Conservation (phyloP, 352 stramenopile species). For the Globisporangium camurandrum region DNA sequence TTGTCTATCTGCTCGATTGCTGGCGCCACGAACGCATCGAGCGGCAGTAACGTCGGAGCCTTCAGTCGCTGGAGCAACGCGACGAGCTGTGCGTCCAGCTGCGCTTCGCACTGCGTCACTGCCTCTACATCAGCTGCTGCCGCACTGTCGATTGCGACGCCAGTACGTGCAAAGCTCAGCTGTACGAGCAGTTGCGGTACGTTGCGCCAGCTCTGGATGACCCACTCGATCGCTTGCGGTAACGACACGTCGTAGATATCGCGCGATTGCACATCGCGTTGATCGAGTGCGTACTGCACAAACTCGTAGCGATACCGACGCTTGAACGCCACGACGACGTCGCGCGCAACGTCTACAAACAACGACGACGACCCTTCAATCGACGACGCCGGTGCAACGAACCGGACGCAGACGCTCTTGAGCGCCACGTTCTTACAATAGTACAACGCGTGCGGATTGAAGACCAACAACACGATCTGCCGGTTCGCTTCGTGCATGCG, state of each 20-base stretch:
- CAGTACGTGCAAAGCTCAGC: constrained; percentile 32
- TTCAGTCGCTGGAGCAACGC: constrained; percentile 46
- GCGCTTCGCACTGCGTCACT: constrained; percentile 24
- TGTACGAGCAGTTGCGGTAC: constrained; percentile 44
- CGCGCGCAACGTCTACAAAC: constrained; percentile 30
- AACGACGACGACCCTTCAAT: constrained; percentile 20
- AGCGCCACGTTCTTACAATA: constrained; percentile 49
- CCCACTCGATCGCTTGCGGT: constrained; percentile 53
- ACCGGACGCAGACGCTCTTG: constrained; percentile 60
- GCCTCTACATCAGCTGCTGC: not conserved
- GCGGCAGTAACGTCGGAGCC: constrained; percentile 26
- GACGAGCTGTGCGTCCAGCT: constrained; percentile 48
- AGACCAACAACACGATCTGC: constrained; percentile 57
- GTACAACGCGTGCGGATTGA: constrained; percentile 44
- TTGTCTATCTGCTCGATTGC: constrained; percentile 36
- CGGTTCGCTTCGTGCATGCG: constrained; percentile 70
- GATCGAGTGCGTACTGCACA: constrained; percentile 37
- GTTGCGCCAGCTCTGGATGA: constrained; percentile 42
- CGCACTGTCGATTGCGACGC: constrained; percentile 13
- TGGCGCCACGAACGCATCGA: constrained; percentile 48
- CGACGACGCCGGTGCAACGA: constrained; percentile 21
- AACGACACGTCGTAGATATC: constrained; percentile 36
- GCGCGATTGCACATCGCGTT: constrained; percentile 23
- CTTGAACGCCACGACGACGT: constrained; percentile 41
- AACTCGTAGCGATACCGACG: constrained; percentile 46